Base-by-base conservation (phyloP, 345 rosid genomes). In the Gossypium arboreum region DNA sequence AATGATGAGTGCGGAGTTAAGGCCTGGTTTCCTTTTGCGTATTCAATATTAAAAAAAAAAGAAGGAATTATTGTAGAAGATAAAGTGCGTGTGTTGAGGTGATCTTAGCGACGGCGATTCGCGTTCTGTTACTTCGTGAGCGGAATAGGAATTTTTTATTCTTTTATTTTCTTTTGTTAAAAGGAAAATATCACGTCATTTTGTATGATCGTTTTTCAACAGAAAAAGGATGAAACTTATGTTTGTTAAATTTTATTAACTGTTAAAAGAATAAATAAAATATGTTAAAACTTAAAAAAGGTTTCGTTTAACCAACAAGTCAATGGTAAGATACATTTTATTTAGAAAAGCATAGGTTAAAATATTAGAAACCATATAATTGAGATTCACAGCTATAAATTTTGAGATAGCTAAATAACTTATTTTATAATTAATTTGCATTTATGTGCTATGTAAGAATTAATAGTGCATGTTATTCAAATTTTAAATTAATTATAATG, bases 101-200 rank as follows among this genome's bases (percentile, higher is more conserved):
- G 69, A 73, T 62, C 62, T 34, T 17, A 15, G 41, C 16, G 63
- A 59, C 16, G 77, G 62, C 77, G 71, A 69, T 51, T 74, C 58
- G n/a, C 56, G 29, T 45, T 34, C 59, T 62, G 69, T 44, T 34
- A 34, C 41, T 48, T 13, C 20, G 77, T 34, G 77, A 63, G 66
- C 41, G 58, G 18, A 68, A 48, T 13, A 9, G 58, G 66, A 61
- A 29, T 27, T 27, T 13, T 61, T 8, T 6, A 12, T 56, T 56
- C 20, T 25, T 60, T 2, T 34, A 34, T 25, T 6, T 13, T 60
- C 3, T 27, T 60, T 12, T 3, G 13, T 25, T 12, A 60, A 60
- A 60, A 60, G 1, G 41, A 60, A 13, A 60, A 27, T 13, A 11
- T n/a, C 10, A 61, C n/a, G 66, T 7, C 59, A 8, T n/a, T 27